Percentiles rank a stretch among this genome's conserved stretches.
These are phyloP conservation scores for Epichloe uncinata DNA, from an alignment of 2,329 filamentous ascomycete genomes.

Conservation along the genomic window DNA sequence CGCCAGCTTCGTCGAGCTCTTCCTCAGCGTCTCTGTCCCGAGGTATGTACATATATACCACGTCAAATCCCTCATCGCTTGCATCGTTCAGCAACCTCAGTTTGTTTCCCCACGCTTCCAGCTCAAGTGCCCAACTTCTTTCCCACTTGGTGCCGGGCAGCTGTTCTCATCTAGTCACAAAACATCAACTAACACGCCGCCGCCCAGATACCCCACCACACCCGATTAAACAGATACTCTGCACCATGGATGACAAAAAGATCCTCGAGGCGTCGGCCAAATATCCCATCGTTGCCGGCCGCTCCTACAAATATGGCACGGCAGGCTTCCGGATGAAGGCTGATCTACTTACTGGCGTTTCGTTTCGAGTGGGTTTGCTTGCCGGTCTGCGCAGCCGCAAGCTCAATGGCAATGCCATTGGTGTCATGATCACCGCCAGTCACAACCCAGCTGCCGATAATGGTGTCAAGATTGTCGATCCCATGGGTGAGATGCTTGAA, in stretches of 20 bases:
- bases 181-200: background rate
- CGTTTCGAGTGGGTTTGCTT: constrained; percentile 84
- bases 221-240: background rate
- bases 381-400: constrained; percentile 82
- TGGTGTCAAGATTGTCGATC: constrained; percentile 91
- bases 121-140: background rate
- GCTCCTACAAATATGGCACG: constrained; percentile 51
- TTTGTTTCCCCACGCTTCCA: background rate
- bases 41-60: background rate
- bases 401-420: constrained; percentile 79
- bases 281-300: constrained; percentile 44
- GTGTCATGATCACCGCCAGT: constrained; percentile 91
- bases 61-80: background rate
- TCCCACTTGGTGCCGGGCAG: background rate
- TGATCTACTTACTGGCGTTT: constrained; percentile 77
- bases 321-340: constrained; percentile 58
- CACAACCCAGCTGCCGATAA: constrained; percentile 87
- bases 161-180: background rate
- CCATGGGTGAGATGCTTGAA: constrained; percentile 95
- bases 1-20: background rate
- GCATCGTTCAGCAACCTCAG: background rate
- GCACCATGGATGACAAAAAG: constrained; percentile 37
- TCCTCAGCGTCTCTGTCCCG: background rate
- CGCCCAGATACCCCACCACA: background rate
- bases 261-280: constrained; percentile 49